Evolutionary conservation across 805 yeast species (phyloP).

Genomic region (Komagataella populi): DNA sequence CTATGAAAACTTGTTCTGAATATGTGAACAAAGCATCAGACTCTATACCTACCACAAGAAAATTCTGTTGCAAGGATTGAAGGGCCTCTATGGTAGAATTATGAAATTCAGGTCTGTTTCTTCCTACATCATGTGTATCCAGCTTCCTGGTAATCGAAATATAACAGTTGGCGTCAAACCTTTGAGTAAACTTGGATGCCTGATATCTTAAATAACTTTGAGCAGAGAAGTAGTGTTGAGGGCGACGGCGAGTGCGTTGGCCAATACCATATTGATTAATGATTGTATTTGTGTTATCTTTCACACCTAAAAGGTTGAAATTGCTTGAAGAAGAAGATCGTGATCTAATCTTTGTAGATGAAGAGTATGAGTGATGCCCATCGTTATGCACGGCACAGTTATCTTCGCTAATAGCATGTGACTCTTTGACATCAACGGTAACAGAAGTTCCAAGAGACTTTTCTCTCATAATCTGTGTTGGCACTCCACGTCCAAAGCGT

Average conservation of each 20-base stretch:
- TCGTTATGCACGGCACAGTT: conserved; percentile 83
- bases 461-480: conserved; percentile 19
- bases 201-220: conserved; percentile 92
- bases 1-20: conserved; percentile 80
- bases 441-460: not conserved
- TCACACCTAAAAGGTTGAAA: not conserved
- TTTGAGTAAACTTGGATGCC: conserved; percentile 74
- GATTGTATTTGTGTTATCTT: not conserved
- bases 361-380: conserved; percentile 30
- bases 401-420: conserved; percentile 35
- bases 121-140: conserved; percentile 88
- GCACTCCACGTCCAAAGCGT: conserved; percentile 77
- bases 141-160: conserved; percentile 86
- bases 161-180: conserved; percentile 96
- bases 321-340: not conserved
- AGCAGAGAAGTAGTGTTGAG: conserved; percentile 74
- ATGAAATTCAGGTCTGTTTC: conserved; percentile 42
- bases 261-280: not conserved
- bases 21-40: conserved; percentile 90
- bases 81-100: conserved; percentile 37
- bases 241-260: conserved; percentile 22
- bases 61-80: conserved; percentile 51
- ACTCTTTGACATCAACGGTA: conserved; percentile 2
- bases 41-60: conserved; percentile 75
- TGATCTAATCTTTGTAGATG: not conserved